Evolutionary conservation across 2,329 filamentous ascomycete genomes (phyloP).

Genomic region (Venturia oleaginea): DNA sequence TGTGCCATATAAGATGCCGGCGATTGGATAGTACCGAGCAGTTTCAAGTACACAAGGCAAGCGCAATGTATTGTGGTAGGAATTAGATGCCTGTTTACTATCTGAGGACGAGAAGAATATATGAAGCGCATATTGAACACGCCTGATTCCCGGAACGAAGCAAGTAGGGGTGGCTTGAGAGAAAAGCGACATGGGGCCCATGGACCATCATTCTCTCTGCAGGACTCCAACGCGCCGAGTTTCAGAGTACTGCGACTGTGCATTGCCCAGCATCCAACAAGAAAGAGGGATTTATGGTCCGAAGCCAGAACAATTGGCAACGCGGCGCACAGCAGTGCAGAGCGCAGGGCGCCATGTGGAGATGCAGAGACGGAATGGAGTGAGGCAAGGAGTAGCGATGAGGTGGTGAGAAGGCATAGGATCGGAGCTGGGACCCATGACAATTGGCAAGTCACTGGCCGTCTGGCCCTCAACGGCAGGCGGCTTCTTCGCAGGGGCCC

Average conservation of each 20-base stretch:
- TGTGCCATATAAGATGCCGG: neutral
- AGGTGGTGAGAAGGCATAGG: neutral
- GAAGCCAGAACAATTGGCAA: neutral
- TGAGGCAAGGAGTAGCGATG: neutral
- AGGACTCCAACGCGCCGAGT: neutral
- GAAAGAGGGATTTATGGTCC: neutral
- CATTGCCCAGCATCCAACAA: neutral
- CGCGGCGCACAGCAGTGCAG: neutral
- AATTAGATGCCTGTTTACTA: neutral
- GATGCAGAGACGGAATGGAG: neutral
- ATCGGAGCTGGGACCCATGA: neutral
- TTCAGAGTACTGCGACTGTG: neutral
- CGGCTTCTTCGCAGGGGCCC: neutral
- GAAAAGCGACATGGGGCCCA: neutral
- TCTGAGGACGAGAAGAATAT: neutral
- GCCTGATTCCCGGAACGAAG: conserved; percentile 1
- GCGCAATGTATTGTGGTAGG: neutral
- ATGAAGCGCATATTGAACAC: conserved; percentile 11
- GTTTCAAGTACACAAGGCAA: conserved; percentile 6
- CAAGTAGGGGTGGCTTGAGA: conserved; percentile 1
- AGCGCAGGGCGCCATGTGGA: neutral
- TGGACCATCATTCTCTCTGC: neutral
- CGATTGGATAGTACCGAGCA: neutral
- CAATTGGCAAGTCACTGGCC: neutral
- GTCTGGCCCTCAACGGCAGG: neutral